Percentiles rank a stretch among this genome's conserved stretches.
Conservation (phyloP, 177 flowering plant genomes). For the Vitis hybrid region DNA sequence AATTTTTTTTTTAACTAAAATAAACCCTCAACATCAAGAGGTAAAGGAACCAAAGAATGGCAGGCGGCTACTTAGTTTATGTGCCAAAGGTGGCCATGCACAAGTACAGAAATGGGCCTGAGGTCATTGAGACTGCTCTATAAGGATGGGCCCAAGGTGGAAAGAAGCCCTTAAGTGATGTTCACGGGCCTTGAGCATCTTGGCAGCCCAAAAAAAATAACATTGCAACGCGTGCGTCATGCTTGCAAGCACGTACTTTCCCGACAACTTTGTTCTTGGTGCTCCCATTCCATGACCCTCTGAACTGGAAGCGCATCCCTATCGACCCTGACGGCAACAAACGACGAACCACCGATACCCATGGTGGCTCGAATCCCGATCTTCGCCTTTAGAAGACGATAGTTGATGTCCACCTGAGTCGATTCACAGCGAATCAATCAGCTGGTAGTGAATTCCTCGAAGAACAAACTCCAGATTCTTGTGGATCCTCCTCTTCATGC, state of each 20-base stretch:
- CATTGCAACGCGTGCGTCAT: slow-evolving; percentile 91
- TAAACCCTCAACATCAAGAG: too few species aligned
- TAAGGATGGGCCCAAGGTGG: too few species aligned
- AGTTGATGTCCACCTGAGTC: slow-evolving; percentile 51
- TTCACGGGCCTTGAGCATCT: slow-evolving; percentile 61
- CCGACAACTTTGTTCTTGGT: slow-evolving; percentile 72
- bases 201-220: slow-evolving; percentile 70
- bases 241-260: slow-evolving; percentile 96
- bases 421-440: slow-evolving; percentile 51
- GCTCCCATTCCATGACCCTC: slow-evolving; percentile 88
- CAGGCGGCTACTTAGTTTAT: too few species aligned
- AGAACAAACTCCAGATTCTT: slow-evolving; percentile 73
- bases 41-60: too few species aligned
- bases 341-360: slow-evolving; percentile 65
- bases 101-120: fast-evolving
- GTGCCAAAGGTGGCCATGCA: too few species aligned
- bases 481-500: slow-evolving; percentile 62
- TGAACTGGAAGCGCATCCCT: slow-evolving; percentile 86
- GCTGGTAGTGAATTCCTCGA: slow-evolving; percentile 69
- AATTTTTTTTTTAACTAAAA: too few species aligned
- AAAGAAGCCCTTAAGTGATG: slow-evolving; percentile 32
- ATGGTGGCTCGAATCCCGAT: slow-evolving; percentile 65
- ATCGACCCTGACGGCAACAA: slow-evolving; percentile 66
- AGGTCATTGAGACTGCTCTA: too few species aligned
- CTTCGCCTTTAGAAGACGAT: slow-evolving; percentile 50